Percentiles rank a stretch among this genome's conserved stretches.
Conservation (phyloP, 768 basidiomycete species). For the Tulasnella sp. region DNA sequence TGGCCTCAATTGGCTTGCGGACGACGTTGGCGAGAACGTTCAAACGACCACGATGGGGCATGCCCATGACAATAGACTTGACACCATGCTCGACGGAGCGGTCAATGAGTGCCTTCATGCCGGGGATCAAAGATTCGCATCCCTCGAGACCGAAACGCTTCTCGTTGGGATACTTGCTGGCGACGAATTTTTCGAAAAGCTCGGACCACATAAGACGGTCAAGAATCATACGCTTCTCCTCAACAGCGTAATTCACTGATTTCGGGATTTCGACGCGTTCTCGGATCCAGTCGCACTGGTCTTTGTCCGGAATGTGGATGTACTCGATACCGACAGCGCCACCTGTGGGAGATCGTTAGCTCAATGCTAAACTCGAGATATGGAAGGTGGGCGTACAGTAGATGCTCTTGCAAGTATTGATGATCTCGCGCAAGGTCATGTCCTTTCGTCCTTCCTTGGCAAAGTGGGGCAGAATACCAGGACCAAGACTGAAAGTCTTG, state of each 20-base stretch:
- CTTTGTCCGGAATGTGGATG: slow-evolving; percentile 94
- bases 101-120: slow-evolving; percentile 99
- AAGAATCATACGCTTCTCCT: slow-evolving; percentile 98
- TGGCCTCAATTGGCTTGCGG: slow-evolving; percentile 95
- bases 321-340: slow-evolving; percentile 88
- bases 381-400: slow-evolving; percentile 63
- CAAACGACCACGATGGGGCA: slow-evolving; percentile 98
- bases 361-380: neutral
- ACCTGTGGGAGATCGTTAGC: slow-evolving; percentile 44
- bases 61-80: slow-evolving; percentile 94
- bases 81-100: slow-evolving; percentile 95
- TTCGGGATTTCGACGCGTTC: slow-evolving; percentile 92
- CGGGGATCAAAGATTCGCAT: slow-evolving; percentile 94
- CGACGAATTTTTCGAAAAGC: slow-evolving; percentile 97
- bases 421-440: slow-evolving; percentile 88
- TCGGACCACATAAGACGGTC: slow-evolving; percentile 99
- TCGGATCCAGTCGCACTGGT: slow-evolving; percentile 98
- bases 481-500: slow-evolving; percentile 90
- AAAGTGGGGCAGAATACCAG: slow-evolving; percentile 95
- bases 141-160: slow-evolving; percentile 99
- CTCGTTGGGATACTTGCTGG: slow-evolving; percentile 98
- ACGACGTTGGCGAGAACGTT: slow-evolving; percentile 99
- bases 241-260: slow-evolving; percentile 96
- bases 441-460: slow-evolving; percentile 78
- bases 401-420: slow-evolving; percentile 82